Evolutionary conservation across 352 stramenopile species (phyloP), one percentile per base, ranked within the genome.

Genomic region (Blastocystis sp.): DNA sequence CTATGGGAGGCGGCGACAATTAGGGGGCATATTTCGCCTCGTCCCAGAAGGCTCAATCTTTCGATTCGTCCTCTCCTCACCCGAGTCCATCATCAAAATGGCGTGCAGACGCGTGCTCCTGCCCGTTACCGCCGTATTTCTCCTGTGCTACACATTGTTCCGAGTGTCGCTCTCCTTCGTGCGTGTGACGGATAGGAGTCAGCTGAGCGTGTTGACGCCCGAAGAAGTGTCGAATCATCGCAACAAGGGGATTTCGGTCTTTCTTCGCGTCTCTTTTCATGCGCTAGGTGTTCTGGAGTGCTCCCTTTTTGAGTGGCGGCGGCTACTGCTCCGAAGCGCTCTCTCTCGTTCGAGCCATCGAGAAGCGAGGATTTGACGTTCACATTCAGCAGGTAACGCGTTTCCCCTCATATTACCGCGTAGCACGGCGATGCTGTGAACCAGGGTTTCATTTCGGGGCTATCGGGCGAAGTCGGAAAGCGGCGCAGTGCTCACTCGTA

Each of bases 261-360:
- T 0, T 16, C 3, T 59, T 85, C 13, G 26, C 16, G 29, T n/a
- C 50, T 12, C 16, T 16, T 51, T 50, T 69, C 35, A 29, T n/a
- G 37, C 31, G 26, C 4, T 21, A 89, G 79, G 93, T 97, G 65
- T 66, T 95, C 1, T 97, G 95, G 95, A 96, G 95, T 76, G 95
- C 94, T 62, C 95, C 95, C 69, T 97, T 97, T 66, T 93, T 96
- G 62, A 96, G 93, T 70, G 95, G 95, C 59, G 95, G 95, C 45
- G 95, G 95, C 26, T 97, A 97, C 92, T 96, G 94, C 92, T 96
- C 93, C 78, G 95, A 98, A 91, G 95, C 95, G 70, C 94, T 95
- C 88, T 94, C 94, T 71, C 97, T 96, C 71, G 92, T 95, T 10
- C 91, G 93, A 12, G 93, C 93, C 3, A 85, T 98, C 33, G 76